A percentile compares a stretch with the other conserved stretches of the same genome.
Conservation (phyloP, 2,329 filamentous ascomycete genomes). For the Fusarium foetens region DNA sequence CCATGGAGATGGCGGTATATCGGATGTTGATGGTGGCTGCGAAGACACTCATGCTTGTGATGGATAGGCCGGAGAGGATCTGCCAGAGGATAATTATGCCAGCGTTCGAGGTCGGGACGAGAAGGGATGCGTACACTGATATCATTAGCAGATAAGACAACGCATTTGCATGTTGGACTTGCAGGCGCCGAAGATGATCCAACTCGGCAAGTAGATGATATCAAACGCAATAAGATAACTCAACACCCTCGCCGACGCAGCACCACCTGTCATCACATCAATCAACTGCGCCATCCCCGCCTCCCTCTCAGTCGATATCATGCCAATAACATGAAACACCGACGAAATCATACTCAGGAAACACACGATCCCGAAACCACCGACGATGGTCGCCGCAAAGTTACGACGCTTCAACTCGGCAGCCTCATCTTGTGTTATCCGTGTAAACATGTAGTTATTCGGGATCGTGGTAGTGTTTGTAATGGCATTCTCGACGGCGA, state of each 20-base stretch:
- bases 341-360: slow-evolving; percentile 10
- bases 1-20: not conserved
- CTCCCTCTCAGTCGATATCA: slow-evolving; percentile 83
- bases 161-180: fast-evolving
- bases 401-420: not conserved
- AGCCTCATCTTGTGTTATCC: not conserved
- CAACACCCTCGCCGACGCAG: slow-evolving; percentile 71
- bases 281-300: slow-evolving; percentile 83
- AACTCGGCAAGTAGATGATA: slow-evolving; percentile 78
- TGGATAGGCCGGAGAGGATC: not conserved
- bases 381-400: not conserved
- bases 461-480: not conserved
- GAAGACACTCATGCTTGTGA: not conserved
- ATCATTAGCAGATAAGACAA: not conserved
- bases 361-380: not conserved
- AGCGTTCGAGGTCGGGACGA: not conserved
- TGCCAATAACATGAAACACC: slow-evolving; percentile 55
- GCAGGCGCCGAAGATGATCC: slow-evolving; percentile 60
- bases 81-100: not conserved
- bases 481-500: slow-evolving; percentile 4
- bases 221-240: slow-evolving; percentile 80
- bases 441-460: not conserved
- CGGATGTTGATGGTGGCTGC: slow-evolving; percentile 5
- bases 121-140: slow-evolving; percentile 57
- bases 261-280: slow-evolving; percentile 85